Base-by-base conservation (phyloP, 73 alveolate genomes). In the Blepharisma japonicum region DNA sequence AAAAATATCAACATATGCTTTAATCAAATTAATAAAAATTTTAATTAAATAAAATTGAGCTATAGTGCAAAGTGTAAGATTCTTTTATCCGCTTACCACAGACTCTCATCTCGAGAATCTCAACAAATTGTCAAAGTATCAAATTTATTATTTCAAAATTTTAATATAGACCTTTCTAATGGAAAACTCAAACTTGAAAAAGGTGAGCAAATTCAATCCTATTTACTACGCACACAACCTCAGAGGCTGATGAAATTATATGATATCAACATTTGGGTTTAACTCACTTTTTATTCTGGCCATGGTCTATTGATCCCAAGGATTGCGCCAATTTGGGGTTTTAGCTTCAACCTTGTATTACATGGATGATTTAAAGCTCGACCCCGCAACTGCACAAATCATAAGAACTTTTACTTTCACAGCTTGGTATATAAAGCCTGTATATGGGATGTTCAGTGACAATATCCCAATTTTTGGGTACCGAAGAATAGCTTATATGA, bases 221-320 rank as follows among this genome's bases (percentile, higher is more conserved):
- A 32, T 32, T 32, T 32, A 32, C 42, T 32, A 32, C 42, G 3
- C 42, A 32, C 42, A 32, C 42, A 32, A 32, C 3, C 0, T 32
- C 42, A 32, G 42, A 32, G 42, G 3, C 42, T 32, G 42, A 32
- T 53, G 27, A 53, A 53, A 53, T 53, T 53, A 53, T 20, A 53
- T 61, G 46, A 61, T 2, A 2, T n/a, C 14, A 18, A 61, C 49
- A 61, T 61, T 61, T 25, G 74, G 74, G 47, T 61, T 18, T 25
- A 61, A 61, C 23, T 14, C 74, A 8, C 74, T 61, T 61, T n/a
- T 25, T n/a, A 61, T 61, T 20, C 74, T 61, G 18, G 14, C 23
- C 47, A 14, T n/a, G 39, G 74, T 61, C 47, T 61, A 61, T 25
- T 61, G 74, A 39, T 61, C 74, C 38, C 74, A 61, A 61, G 74